Percentiles rank a stretch among this genome's conserved stretches.
Evolutionary conservation across 805 yeast genomes (phyloP).

Genomic region (Ogataea sp.): DNA sequence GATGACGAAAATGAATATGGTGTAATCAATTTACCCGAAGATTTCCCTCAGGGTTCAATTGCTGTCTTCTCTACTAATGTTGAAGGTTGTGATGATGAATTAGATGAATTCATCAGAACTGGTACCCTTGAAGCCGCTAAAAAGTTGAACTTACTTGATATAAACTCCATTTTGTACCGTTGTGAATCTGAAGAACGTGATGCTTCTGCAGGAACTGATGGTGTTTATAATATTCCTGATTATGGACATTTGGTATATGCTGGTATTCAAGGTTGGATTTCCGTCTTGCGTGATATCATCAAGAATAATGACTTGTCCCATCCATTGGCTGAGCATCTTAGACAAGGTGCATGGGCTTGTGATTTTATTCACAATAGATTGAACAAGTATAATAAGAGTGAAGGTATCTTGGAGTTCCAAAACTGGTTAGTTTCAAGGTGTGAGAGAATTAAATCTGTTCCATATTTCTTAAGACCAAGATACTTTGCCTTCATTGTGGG

Average conservation of each 20-base stretch:
- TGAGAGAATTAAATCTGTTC: constrained; percentile 54
- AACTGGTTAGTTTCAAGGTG: constrained; percentile 66
- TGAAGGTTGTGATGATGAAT: constrained; percentile 51
- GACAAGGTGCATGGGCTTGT: constrained; percentile 85
- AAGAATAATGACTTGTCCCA: constrained; percentile 72
- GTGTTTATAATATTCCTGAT: constrained; percentile 68
- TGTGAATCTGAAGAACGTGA: constrained; percentile 89
- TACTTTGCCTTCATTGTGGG: constrained; percentile 81
- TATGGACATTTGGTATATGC: constrained; percentile 74
- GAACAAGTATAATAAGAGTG: constrained; percentile 35
- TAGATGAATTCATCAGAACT: constrained; percentile 59
- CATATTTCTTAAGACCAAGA: constrained; percentile 77
- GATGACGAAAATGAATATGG: constrained; percentile 37
- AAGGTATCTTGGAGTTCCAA: constrained; percentile 47
- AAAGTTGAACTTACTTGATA: constrained; percentile 53
- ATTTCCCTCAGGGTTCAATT: constrained; percentile 86
- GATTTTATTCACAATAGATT: constrained; percentile 65
- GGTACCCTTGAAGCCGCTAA: constrained; percentile 74
- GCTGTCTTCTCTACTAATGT: constrained; percentile 71
- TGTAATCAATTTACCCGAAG: constrained; percentile 46
- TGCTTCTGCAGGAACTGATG: constrained; percentile 60
- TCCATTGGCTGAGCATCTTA: constrained; percentile 71
- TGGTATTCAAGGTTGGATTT: constrained; percentile 90
- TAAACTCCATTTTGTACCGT: constrained; percentile 67
- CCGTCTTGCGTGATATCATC: constrained; percentile 56